Conservation (phyloP, 1,284 basidiomycete species). For the Malassezia arunalokei region DNA sequence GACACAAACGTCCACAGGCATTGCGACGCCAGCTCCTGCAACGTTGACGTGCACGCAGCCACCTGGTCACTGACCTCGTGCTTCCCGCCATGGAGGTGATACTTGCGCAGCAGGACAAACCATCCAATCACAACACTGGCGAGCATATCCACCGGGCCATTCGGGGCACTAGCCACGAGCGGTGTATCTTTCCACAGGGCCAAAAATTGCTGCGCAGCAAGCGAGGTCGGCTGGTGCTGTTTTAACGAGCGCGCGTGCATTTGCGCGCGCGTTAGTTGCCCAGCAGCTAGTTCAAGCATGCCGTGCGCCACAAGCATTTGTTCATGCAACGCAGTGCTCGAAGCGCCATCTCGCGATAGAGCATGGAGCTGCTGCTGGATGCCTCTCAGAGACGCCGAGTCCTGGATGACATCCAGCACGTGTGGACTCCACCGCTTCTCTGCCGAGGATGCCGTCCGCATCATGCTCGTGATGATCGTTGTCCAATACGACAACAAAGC, state of each 20-base stretch:
- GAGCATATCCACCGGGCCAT: slow-evolving; percentile 8
- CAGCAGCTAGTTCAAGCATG: slow-evolving; percentile 2
- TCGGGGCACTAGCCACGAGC: neutral
- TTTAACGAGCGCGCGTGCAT: neutral
- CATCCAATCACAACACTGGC: slow-evolving; percentile 2
- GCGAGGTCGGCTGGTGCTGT: neutral
- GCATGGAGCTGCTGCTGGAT: slow-evolving; percentile 1
- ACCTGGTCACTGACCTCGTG: neutral
- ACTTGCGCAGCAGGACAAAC: slow-evolving; percentile 9
- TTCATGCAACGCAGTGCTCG: neutral
- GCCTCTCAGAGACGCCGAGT: neutral
- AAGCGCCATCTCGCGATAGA: neutral
- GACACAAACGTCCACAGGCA: slow-evolving; percentile 9
- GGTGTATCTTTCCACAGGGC: neutral
- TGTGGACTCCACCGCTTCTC: neutral
- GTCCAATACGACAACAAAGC: slow-evolving; percentile 29
- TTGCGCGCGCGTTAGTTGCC: neutral
- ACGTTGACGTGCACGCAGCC: neutral
- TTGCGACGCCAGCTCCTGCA: slow-evolving; percentile 10
- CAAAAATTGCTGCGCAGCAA: neutral
- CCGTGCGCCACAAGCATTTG: slow-evolving; percentile 8
- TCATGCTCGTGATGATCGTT: slow-evolving; percentile 23
- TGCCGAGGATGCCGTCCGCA: slow-evolving; percentile 3
- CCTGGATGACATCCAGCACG: slow-evolving; percentile 7
- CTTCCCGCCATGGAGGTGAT: neutral